Evolutionary conservation across 495 filamentous ascomycete genomes (phyloP), one percentile per base, ranked within the genome.

Genomic region (Daldinia concentrica): DNA sequence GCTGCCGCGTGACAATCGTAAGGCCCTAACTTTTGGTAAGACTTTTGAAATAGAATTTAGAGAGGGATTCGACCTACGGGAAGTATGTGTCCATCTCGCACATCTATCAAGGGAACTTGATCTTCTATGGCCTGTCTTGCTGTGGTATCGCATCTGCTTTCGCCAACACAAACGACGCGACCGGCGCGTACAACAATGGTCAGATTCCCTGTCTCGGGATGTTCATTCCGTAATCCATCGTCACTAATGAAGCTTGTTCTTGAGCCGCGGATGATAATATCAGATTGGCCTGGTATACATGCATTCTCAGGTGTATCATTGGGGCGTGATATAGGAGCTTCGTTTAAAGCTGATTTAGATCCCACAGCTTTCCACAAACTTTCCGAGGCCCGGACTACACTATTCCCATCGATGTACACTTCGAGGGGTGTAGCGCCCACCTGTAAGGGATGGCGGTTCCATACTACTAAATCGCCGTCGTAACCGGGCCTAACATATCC

Each of bases 381-480:
- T 0, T 71, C 68, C 0, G 68, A 66, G 8, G 68, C 68, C 15
- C 68, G 68, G 9, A 50, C 51, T 6, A 66, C 68, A 24, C 68
- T 71, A 1, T 43, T 66, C 3, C 86, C 86, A 73, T 87, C 86
- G 67, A 88, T 83, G 72, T 79, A 88, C 12, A 88, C 85, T 58
- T 87, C 81, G 3, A 82, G 62, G 3, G 86, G 83, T 29, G 84
- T 82, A n/a, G 85, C 85, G 12, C 86, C 86, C 2, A 83, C 75
- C 32, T 77, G 77, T 4, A 88, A 76, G 11, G 85, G 86, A 68
- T 87, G 84, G 12, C 78, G 79, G 64, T 87, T 83, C 85, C 85
- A 88, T 9, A 88, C 78, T 3, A 87, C 86, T 24, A 88, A 64
- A 68, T 88, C 86, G 7, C 83, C 86, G 76, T 88, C 86, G 59